Base-by-base conservation (phyloP, 129 eudicot species). In the Lactuca saligna region DNA sequence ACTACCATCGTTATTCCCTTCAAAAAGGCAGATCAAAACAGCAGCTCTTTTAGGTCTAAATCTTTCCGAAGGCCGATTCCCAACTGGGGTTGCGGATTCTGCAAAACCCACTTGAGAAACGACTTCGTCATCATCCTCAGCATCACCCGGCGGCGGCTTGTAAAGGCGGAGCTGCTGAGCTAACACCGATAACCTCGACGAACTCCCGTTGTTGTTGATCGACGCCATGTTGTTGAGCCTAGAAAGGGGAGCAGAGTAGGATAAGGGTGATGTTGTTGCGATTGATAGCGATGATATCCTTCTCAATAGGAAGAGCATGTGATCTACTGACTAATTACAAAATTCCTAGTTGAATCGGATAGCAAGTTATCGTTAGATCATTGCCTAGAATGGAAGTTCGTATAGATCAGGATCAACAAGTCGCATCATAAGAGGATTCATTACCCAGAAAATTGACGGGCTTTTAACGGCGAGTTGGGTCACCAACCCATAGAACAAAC, bases 31-130 rank as follows among this genome's bases (percentile, higher is more conserved):
- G 14, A 90, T 79, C 57, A 90, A 80, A 38, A 90, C 97, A 54
- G 97, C 97, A 17, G 97, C 97, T 51, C 80, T 87, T 14, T 87
- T 87, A 60, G 89, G 84, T 57, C 63, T 80, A 31, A 86, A 86
- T 31, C 81, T 74, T 60, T 81, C 80, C 12, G 75, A 53, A 3
- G 74, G 63, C 37, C 69, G 84, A 61, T 31, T 73, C 2, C 46
- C 75, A 17, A 82, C 80, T 13, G 84, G 62, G 49, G 92, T 77
- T 13, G 74, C 85, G 39, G 91, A 86, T 72, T 89, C 96, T 0
- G 75, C 77, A 73, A 89, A 81, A 12, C 92, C 96, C 84, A 89
- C 70, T 50, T 89, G 87, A 53, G 90, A 77, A 61, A 78, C 84
- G 38, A 82, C 88, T 50, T 76, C 85, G 31, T 72, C 65, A 2